Conservation (phyloP, 768 basidiomycete species). For the Mycena sanguinolenta region DNA sequence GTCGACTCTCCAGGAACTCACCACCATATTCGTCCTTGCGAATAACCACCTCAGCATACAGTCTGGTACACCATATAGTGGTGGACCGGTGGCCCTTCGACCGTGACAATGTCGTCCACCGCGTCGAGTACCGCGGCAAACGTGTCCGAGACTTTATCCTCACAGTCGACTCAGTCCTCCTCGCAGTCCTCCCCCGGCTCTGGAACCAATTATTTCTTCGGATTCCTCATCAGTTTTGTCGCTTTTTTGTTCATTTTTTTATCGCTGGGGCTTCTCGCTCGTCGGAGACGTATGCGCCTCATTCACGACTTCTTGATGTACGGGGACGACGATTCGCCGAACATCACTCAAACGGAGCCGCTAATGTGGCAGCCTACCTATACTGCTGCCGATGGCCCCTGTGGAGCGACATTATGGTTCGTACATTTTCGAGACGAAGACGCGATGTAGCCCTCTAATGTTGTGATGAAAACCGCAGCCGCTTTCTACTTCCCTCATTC, state of each 20-base stretch:
- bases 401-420: slow-evolving; percentile 34
- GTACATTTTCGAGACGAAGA: neutral
- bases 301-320: slow-evolving; percentile 29
- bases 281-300: slow-evolving; percentile 27
- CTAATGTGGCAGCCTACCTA: slow-evolving; percentile 30
- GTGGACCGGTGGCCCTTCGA: neutral
- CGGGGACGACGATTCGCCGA: slow-evolving; percentile 18
- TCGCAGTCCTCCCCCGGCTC: neutral
- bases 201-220: slow-evolving; percentile 30
- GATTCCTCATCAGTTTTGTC: slow-evolving; percentile 31
- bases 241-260: slow-evolving; percentile 30
- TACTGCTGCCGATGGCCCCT: neutral
- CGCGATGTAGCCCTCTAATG: neutral
- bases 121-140: slow-evolving; percentile 4
- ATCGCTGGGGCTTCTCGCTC: slow-evolving; percentile 28
- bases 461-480: slow-evolving; percentile 20
- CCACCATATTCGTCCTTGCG: too few species aligned
- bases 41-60: neutral
- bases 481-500: slow-evolving; percentile 25
- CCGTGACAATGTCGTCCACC: slow-evolving; percentile 10
- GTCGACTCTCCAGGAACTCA: neutral
- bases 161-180: neutral
- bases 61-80: neutral
- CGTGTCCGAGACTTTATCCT: neutral
- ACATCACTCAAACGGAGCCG: slow-evolving; percentile 28